Percentiles rank a stretch among this genome's conserved stretches.
Evolutionary conservation across 768 basidiomycete genomes (phyloP).

Genomic region (Paxillus involutus): DNA sequence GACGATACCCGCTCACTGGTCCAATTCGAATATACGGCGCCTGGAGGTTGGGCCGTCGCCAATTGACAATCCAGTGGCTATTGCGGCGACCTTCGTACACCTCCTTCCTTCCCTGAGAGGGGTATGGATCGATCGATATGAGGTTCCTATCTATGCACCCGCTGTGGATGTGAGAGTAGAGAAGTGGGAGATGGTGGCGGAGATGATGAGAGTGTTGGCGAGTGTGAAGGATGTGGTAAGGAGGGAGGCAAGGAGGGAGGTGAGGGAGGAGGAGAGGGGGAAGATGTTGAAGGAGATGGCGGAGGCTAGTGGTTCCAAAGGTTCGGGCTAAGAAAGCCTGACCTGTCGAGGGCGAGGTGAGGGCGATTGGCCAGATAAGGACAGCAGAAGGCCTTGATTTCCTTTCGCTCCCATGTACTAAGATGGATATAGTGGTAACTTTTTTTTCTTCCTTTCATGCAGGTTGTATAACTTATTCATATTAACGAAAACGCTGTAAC

Average conservation of each 20-base stretch:
- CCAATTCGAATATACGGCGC: neutral
- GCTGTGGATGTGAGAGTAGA: neutral
- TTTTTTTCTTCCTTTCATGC: too few relatives aligned
- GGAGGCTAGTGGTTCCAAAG: neutral
- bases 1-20: neutral
- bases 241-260: neutral
- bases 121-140: neutral
- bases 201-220: neutral
- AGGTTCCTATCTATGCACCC: neutral
- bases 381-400: too few relatives aligned
- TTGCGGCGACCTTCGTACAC: neutral
- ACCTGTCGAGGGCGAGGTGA: too few relatives aligned
- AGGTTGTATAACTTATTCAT: too few relatives aligned
- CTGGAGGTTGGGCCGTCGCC: conserved; percentile 1
- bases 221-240: neutral
- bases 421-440: too few relatives aligned
- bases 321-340: too few relatives aligned
- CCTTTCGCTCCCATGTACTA: too few relatives aligned
- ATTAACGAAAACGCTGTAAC: too few relatives aligned
- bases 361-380: too few relatives aligned
- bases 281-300: neutral
- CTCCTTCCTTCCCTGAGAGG: neutral
- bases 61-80: neutral
- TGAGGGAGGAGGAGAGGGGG: neutral
- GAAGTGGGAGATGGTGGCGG: neutral